Base-by-base conservation (phyloP, 1,284 basidiomycete species). In the Ceratobasidium sp. region DNA sequence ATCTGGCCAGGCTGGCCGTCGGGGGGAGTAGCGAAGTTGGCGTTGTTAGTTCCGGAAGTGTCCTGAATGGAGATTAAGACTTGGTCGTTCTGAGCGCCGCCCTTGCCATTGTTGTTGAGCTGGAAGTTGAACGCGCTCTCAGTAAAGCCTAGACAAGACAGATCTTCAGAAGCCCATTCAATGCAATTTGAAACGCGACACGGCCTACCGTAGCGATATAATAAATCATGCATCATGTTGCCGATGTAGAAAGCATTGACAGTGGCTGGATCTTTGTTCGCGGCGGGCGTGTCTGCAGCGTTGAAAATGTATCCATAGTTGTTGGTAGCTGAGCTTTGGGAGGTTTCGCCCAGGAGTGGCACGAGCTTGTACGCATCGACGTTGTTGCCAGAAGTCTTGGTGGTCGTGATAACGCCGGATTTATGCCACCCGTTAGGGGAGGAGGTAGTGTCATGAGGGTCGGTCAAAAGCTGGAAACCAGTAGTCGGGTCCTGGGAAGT, bases 401-500 rank as follows among this genome's bases (percentile, higher is more conserved):
- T 69, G 32, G 35, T 49, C 6, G 47, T 52, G 11, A 23, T 69
- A 3, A 26, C 23, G 11, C 58, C 57, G 21, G 38, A 46, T 30
- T 38, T 49, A 38, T 74, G 73, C 75, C 75, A 75, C 6, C 73
- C 73, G 49, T 63, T 69, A 13, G 75, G 74, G 18, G 73, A 75
- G 28, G 74, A 54, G 21, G 28, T 54, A 18, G 18, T 57, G 46
- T 75, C 74, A n/a, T 49, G 62, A 16, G 66, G 75, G 38, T 74
- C 73, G n/a, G 61, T 72, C 2, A 73, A 26, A 14, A 67, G 18
- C 3, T 6, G 8, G n/a, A 61, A 59, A 8, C 61, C 61, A 21
- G 23, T 28, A 28, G 85, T 78, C 28, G 82, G 77, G 38, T 76
- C 78, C 72, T 84, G 78, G 74, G 83, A 82, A 16, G 75, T 77